phyloP scores from a whole-genome alignment of 2,329 filamentous ascomycete genomes.

The Paecilomyces variotii region DNA sequence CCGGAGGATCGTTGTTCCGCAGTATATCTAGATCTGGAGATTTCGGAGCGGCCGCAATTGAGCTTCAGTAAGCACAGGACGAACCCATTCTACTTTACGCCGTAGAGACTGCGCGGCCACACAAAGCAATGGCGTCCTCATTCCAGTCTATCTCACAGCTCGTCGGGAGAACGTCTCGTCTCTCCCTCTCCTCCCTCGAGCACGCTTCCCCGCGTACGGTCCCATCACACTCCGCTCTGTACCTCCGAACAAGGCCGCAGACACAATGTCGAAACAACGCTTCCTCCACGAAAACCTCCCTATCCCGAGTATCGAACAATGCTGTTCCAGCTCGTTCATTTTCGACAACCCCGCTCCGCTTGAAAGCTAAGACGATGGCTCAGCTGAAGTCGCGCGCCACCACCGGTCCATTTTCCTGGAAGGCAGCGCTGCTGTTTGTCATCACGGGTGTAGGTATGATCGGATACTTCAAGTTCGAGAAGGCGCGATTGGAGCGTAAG shows the following conservation, averaged over 20 bases:
- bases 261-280: conserved; percentile 11
- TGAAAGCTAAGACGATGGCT: conserved; percentile 29
- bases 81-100: conserved; percentile 3
- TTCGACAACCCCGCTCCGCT: conserved; percentile 18
- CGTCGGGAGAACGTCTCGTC: conserved; percentile 7
- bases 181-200: conserved; percentile 6
- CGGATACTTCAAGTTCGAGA: conserved; percentile 90
- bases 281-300: conserved; percentile 8
- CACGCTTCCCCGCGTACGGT: conserved; percentile 6
- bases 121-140: conserved; percentile 18
- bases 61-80: conserved; percentile 2
- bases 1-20: background rate
- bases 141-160: conserved; percentile 13
- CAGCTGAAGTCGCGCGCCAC: conserved; percentile 31
- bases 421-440: conserved; percentile 79
- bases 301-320: background rate
- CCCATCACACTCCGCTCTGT: conserved; percentile 9
- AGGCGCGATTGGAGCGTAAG: conserved; percentile 81
- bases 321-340: conserved; percentile 11
- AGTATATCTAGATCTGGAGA: conserved; percentile 13
- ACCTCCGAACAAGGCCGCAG: conserved; percentile 11
- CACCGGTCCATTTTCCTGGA: conserved; percentile 75
- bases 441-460: conserved; percentile 67
- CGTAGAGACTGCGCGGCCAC: background rate
- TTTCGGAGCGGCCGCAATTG: conserved; percentile 11